Conservation (phyloP, 176 grass and related monocot genomes). For the Leersia perrieri region DNA sequence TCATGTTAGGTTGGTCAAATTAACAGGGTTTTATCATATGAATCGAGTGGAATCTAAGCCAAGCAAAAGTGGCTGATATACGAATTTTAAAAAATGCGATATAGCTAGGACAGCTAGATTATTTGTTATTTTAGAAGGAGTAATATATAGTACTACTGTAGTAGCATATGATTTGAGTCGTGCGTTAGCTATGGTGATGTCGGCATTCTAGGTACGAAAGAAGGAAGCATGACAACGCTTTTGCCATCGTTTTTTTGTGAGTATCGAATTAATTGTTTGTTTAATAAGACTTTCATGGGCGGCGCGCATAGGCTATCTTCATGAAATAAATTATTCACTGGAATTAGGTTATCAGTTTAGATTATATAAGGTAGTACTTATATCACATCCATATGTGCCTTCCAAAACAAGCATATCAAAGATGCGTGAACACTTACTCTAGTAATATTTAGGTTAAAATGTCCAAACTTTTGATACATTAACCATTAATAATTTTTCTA, state of each 20-base stretch:
- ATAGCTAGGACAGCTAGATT: not conserved
- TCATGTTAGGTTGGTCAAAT: slow-evolving; percentile 15
- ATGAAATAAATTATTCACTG: not conserved
- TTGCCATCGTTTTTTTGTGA: not conserved
- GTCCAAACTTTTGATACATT: too few relatives aligned
- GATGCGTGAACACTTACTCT: not conserved
- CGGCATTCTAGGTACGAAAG: not conserved
- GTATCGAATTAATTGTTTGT: not conserved
- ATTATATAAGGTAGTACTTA: not conserved
- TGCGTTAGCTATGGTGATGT: not conserved
- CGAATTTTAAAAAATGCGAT: not conserved
- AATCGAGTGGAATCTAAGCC: not conserved
- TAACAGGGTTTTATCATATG: not conserved
- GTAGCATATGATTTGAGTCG: not conserved
- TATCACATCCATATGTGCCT: not conserved
- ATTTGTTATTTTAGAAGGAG: not conserved
- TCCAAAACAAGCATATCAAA: not conserved
- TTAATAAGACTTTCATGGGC: not conserved
- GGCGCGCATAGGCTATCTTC: not conserved
- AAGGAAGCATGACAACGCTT: not conserved
- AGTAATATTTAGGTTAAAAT: too few relatives aligned
- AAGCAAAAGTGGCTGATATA: not conserved
- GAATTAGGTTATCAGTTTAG: not conserved
- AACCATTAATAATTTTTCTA: too few relatives aligned
- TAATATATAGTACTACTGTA: not conserved